A percentile compares a stretch with the other conserved stretches of the same genome.
phyloP scores from a whole-genome alignment of 2,329 filamentous ascomycete species.

The Anisogramma anomala region DNA sequence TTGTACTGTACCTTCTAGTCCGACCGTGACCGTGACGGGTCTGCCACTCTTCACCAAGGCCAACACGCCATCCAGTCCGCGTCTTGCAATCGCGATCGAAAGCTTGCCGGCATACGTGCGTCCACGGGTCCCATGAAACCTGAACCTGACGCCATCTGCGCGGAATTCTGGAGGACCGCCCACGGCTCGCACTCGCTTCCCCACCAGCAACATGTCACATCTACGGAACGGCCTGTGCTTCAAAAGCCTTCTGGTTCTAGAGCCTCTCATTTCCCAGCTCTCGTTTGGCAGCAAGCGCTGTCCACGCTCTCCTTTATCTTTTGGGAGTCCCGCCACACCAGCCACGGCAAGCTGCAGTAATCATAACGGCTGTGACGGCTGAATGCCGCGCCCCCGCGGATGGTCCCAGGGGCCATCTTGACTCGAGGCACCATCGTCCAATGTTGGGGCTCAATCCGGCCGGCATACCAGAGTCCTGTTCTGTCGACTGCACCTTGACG shows the following conservation, averaged over 20 bases:
- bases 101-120: not conserved
- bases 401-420: slow-evolving; percentile 22
- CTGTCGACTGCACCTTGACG: slow-evolving; percentile 1
- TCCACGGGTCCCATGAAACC: not conserved
- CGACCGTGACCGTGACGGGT: no score
- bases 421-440: slow-evolving; percentile 27
- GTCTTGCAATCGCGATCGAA: slow-evolving; percentile 2
- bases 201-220: slow-evolving; percentile 16
- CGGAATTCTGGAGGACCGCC: not conserved
- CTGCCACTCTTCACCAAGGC: no score
- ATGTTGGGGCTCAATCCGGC: slow-evolving; percentile 12
- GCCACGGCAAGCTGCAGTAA: slow-evolving; percentile 28
- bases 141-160: not conserved
- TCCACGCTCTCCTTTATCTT: slow-evolving; percentile 19
- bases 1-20: not conserved
- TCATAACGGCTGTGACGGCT: slow-evolving; percentile 24
- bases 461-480: slow-evolving; percentile 1
- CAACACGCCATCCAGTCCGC: not conserved
- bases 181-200: slow-evolving; percentile 13
- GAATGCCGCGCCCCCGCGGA: slow-evolving; percentile 22
- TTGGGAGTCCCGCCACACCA: slow-evolving; percentile 16
- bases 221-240: slow-evolving; percentile 12
- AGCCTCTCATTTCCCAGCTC: slow-evolving; percentile 20
- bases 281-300: slow-evolving; percentile 23
- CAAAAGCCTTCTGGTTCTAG: slow-evolving; percentile 4